Conservation (phyloP, 108 stramenopile genomes). For the Ochromonas danica region DNA sequence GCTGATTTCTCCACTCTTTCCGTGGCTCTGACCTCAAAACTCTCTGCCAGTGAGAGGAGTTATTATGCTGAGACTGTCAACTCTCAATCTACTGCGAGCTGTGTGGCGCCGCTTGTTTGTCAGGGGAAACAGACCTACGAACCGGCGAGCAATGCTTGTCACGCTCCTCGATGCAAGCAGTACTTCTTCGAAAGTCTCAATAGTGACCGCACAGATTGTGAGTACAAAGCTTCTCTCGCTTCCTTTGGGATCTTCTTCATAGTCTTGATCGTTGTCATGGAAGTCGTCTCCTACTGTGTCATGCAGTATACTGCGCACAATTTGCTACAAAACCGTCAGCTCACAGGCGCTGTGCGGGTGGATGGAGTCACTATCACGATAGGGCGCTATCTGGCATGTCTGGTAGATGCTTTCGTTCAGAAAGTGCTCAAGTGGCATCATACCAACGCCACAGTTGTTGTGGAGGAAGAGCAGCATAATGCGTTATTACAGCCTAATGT, state of each 20-base stretch:
- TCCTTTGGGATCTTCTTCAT: neutral
- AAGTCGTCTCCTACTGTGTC: neutral
- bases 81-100: neutral
- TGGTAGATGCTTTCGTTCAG: too few species aligned
- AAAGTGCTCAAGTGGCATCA: too few species aligned
- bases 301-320: neutral
- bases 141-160: neutral
- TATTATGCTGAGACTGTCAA: neutral
- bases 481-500: too few species aligned
- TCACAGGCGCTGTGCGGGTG: too few species aligned
- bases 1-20: neutral
- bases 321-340: too few species aligned
- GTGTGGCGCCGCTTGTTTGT: neutral
- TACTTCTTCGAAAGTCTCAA: neutral
- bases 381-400: too few species aligned
- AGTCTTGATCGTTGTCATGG: neutral
- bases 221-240: neutral
- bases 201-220: neutral
- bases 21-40: neutral
- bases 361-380: too few species aligned
- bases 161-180: neutral
- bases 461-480: too few species aligned
- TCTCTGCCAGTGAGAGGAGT: neutral
- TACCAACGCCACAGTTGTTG: too few species aligned
- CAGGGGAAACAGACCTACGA: neutral